These are phyloP conservation scores for Venturia nashicola DNA, from an alignment of 2,329 filamentous ascomycete species.

Conservation along the genomic window DNA sequence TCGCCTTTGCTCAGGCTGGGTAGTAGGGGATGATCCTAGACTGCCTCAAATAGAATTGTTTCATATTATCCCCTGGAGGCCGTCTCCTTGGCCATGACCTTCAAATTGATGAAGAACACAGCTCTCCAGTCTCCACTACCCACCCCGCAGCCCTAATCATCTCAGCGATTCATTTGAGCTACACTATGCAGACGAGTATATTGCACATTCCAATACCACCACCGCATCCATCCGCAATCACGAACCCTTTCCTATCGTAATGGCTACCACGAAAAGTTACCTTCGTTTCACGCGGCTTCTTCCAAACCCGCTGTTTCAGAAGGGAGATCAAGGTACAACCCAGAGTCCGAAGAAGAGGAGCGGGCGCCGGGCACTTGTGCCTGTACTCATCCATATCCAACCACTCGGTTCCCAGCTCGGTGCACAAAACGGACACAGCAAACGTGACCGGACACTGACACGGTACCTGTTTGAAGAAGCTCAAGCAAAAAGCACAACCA, in stretches of 20 bases:
- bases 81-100: not conserved
- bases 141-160: not conserved
- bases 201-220: not conserved
- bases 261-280: not conserved
- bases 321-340: not conserved
- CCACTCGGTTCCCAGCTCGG: not conserved
- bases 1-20: not conserved
- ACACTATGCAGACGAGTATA: not conserved
- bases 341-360: not conserved
- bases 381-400: not conserved
- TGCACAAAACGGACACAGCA: not conserved
- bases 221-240: not conserved
- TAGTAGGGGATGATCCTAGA: not conserved
- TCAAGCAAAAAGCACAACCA: not conserved
- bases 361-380: not conserved
- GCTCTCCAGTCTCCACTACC: not conserved
- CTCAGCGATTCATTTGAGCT: not conserved
- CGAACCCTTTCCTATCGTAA: not conserved
- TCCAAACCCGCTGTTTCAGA: not conserved
- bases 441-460: not conserved
- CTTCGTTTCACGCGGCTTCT: not conserved
- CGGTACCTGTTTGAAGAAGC: not conserved
- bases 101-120: not conserved
- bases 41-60: not conserved
- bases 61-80: not conserved